Conservation (phyloP, 768 basidiomycete species). For the Suillus occidentalis region DNA sequence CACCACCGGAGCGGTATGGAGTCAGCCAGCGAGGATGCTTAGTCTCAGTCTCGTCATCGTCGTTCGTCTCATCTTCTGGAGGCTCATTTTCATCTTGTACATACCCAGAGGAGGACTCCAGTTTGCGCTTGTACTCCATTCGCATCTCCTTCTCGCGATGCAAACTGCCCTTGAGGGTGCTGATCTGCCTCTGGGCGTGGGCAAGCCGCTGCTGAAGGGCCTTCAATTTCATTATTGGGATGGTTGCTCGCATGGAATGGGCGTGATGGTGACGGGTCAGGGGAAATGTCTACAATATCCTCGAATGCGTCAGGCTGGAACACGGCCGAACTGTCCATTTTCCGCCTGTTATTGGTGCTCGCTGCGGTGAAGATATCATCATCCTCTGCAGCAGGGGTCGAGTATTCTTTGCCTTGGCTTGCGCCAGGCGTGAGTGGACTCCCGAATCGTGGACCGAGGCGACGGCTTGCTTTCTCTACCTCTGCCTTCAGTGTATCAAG, state of each 20-base stretch:
- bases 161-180: constrained; percentile 75
- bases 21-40: constrained; percentile 45
- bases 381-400: constrained; percentile 58
- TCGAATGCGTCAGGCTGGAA: constrained; percentile 48
- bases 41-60: constrained; percentile 43
- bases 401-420: constrained; percentile 44
- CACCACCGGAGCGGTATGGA: constrained; percentile 51
- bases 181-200: constrained; percentile 85
- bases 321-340: constrained; percentile 49
- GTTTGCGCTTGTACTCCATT: constrained; percentile 60
- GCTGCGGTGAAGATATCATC: constrained; percentile 71
- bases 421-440: constrained; percentile 71
- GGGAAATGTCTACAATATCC: constrained; percentile 52
- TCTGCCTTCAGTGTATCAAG: constrained; percentile 79
- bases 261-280: constrained; percentile 60
- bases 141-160: constrained; percentile 83
- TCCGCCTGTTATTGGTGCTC: constrained; percentile 61
- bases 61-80: constrained; percentile 43
- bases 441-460: constrained; percentile 60
- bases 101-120: constrained; percentile 43
- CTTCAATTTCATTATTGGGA: constrained; percentile 81
- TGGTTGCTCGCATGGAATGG: constrained; percentile 73
- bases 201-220: constrained; percentile 77
- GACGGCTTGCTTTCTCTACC: constrained; percentile 58
- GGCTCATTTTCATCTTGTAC: constrained; percentile 38